phyloP scores from a whole-genome alignment of 1,284 basidiomycete genomes.

The Pholiota adiposa region DNA sequence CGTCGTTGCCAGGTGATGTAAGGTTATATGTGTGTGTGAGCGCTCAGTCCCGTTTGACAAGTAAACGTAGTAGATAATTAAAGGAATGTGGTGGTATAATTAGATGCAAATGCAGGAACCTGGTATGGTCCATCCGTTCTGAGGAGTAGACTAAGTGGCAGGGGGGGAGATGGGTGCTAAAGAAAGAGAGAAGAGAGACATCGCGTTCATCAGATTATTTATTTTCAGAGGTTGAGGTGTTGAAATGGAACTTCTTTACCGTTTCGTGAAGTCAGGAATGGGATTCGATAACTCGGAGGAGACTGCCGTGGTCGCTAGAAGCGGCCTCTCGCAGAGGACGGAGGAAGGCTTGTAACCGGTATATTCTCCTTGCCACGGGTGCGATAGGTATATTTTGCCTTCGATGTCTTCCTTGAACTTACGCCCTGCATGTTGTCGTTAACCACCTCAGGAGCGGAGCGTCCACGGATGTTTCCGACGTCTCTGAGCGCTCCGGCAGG shows the following conservation, averaged over 20 bases:
- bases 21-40: neutral
- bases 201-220: neutral
- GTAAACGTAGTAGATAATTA: neutral
- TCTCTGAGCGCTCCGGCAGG: constrained; percentile 13
- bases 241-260: neutral
- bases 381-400: constrained; percentile 11
- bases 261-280: neutral
- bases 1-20: neutral
- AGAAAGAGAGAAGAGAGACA: neutral
- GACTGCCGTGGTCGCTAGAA: neutral
- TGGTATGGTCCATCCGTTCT: neutral
- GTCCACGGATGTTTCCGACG: constrained; percentile 10
- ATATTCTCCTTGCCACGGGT: constrained; percentile 20
- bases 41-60: neutral
- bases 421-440: neutral
- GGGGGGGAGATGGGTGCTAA: neutral
- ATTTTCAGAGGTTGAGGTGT: neutral
- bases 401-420: constrained; percentile 7
- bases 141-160: neutral
- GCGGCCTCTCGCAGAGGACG: neutral
- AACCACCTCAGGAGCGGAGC: constrained; percentile 1
- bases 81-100: neutral
- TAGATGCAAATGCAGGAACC: neutral
- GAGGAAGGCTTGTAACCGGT: constrained; percentile 1
- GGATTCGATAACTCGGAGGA: neutral